Evolutionary conservation across 164 flowering plant species (phyloP), one percentile per base, ranked within the genome.

Genomic region (Pachysandra terminalis): DNA sequence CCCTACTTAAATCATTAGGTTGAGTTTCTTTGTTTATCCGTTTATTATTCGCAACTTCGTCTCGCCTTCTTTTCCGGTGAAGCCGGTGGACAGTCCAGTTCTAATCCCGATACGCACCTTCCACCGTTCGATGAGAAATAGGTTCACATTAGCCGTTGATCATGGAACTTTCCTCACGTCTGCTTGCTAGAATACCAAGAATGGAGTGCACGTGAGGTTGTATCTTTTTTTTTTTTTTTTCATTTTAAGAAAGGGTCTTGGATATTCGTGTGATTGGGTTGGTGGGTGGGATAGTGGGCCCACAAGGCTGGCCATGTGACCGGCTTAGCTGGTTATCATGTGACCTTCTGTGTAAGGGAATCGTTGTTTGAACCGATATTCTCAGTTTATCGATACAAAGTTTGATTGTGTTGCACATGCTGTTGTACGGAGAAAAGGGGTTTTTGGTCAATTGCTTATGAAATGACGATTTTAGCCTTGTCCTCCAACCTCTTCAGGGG

Each of bases 301-400:
- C 66, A 68, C 60, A 19, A 40, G 12, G 9, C 61, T 19, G 63
- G 56, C 79, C 82, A 80, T 70, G 81, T 78, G 81, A 77, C 67
- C 56, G 68, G 75, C 73, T 76, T 63, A 78, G 82, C 85, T 82
- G 84, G 81, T 71, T 17, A 45, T 65, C 84, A 80, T 75, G 87
- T 81, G 84, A 27, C 55, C 21, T 10, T 9, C 8, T 19, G n/a
- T n/a, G n/a, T 37, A 8, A 37, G 19, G 56, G 45, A 40, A 60
- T 59, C 53, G 66, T 58, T 61, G 59, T 32, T 35, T n/a, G n/a
- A n/a, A n/a, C n/a, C n/a, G n/a, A n/a, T n/a, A n/a, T n/a, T n/a
- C n/a, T n/a, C n/a, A n/a, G n/a, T n/a, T n/a, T n/a, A n/a, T n/a
- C n/a, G n/a, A n/a, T n/a, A n/a, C n/a, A n/a, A n/a, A n/a, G n/a